Base-by-base conservation (phyloP, 2,329 filamentous ascomycete species). In the Neopestalotiopsis clavispora region DNA sequence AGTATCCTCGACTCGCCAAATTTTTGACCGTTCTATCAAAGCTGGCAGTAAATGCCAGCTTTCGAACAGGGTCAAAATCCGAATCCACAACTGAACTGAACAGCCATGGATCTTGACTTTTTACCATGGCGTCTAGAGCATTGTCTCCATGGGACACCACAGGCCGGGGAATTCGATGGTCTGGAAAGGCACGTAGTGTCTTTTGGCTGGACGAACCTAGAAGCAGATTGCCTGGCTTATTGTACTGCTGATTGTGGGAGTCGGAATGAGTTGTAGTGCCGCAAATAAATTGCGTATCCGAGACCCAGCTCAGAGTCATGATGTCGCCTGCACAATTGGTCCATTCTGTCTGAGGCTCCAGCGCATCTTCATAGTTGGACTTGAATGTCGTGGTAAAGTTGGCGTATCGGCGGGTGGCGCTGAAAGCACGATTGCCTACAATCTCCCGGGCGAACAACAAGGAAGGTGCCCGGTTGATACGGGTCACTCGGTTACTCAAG, bases 71-170 rank as follows among this genome's bases (percentile, higher is more conserved):
- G 68, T 87, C 86, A 71, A 87, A 88, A 66, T 89, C 87, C 0
- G 88, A 89, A 4, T 87, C 87, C 0, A 90, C 89, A 0, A 91
- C 89, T 0, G 89, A 90, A 0, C 87, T 86, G 72, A 90, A 91
- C 0, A 91, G 79, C 89, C 89, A 91, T 0, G 86, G 87, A 63
- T 89, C 87, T 70, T 90, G 88, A 52, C 84, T 88, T 70, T 84
- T 81, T 1, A 85, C 81, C 88, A 90, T 90, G 0, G 86, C 86
- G 1, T 84, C 79, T 2, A 84, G 83, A 0, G 87, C 82, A 71
- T 90, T 91, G 20, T 88, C 86, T 0, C 84, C 84, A 66, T 83
- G 84, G 13, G 83, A 78, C 0, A 90, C 83, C 0, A 85, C 69
- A 0, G 88, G 87, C 1, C 89, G 84, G 1, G 82, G 77, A 20